Evolutionary conservation across 805 yeast species (phyloP).

Genomic region (Yarrowia deformans): DNA sequence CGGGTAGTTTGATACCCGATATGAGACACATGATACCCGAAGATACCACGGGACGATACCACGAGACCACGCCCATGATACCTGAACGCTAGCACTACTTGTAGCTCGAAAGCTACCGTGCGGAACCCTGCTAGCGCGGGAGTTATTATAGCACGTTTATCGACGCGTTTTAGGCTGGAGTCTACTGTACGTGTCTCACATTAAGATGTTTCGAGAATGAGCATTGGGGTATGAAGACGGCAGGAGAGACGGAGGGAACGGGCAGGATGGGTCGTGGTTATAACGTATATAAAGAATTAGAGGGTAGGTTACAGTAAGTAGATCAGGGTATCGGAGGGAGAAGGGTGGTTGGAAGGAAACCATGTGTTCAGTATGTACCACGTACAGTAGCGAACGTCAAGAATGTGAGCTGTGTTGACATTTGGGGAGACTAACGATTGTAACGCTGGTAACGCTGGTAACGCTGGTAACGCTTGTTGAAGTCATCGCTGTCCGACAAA

Average conservation of each 20-base stretch:
- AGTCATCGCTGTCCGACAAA: no score
- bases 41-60: neutral
- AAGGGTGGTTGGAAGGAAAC: no score
- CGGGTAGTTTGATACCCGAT: no score
- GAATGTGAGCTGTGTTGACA: neutral
- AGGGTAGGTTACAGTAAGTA: neutral
- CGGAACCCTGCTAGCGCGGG: conserved; percentile 1
- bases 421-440: no score
- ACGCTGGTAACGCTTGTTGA: no score
- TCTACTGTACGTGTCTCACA: neutral
- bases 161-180: conserved; percentile 24
- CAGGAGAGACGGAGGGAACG: neutral
- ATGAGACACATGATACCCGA: no score
- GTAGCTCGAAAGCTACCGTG: neutral
- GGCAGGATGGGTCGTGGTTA: neutral
- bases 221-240: neutral
- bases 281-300: neutral
- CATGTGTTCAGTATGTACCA: neutral
- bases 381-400: no score
- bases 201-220: conserved; percentile 5
- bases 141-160: conserved; percentile 8
- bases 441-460: no score
- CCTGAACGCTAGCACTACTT: neutral
- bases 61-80: neutral
- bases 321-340: neutral